phyloP scores from a whole-genome alignment of 2,329 filamentous ascomycete genomes.

The Magnaporthiopsis incrustans region DNA sequence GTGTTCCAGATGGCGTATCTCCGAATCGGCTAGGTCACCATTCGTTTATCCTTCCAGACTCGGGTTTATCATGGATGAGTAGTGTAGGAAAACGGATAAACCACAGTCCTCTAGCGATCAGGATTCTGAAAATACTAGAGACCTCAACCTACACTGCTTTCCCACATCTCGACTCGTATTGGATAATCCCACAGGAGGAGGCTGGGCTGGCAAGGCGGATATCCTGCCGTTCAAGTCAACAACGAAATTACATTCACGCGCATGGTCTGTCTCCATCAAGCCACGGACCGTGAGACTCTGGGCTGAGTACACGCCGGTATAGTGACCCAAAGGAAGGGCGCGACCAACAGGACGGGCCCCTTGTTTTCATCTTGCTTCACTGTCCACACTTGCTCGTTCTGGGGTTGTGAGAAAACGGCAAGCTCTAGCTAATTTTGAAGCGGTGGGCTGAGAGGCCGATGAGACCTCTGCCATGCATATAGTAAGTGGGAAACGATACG shows the following conservation, averaged over 20 bases:
- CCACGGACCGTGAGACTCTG: slow-evolving; percentile 1
- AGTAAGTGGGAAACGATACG: background rate
- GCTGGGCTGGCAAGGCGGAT: too few relatives aligned
- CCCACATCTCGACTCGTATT: too few relatives aligned
- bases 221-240: background rate
- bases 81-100: too few relatives aligned
- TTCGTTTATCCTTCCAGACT: too few relatives aligned
- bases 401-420: slow-evolving; percentile 43
- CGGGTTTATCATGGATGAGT: too few relatives aligned
- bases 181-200: too few relatives aligned
- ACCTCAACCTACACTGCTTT: too few relatives aligned
- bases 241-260: background rate
- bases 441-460: background rate
- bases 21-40: too few relatives aligned
- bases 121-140: too few relatives aligned
- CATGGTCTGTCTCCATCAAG: slow-evolving; percentile 1
- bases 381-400: slow-evolving; percentile 62
- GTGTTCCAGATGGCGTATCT: too few relatives aligned
- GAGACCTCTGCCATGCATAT: background rate
- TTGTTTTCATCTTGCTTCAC: slow-evolving; percentile 54
- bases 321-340: slow-evolving; percentile 2
- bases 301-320: background rate
- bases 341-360: slow-evolving; percentile 2
- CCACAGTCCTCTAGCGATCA: too few relatives aligned
- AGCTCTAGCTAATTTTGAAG: slow-evolving; percentile 62